Conservation (phyloP, 2,329 filamentous ascomycete species). For the Chaetomium sp. region DNA sequence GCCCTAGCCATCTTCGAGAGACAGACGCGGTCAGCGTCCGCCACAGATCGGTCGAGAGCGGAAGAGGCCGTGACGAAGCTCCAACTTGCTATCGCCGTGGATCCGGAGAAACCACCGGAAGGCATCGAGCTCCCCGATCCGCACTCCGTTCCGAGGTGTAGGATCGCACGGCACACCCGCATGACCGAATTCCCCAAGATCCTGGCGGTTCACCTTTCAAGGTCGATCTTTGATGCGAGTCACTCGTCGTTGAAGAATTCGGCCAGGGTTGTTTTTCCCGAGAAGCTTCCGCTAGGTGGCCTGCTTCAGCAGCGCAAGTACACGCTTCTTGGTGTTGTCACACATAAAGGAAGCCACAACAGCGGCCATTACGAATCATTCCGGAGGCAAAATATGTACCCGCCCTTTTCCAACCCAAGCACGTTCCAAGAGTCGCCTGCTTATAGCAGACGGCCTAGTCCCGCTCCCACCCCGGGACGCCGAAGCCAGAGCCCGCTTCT, state of each 20-base stretch:
- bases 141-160: constrained; percentile 68
- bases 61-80: constrained; percentile 42
- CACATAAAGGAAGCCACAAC: constrained; percentile 91
- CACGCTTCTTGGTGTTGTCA: constrained; percentile 78
- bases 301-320: constrained; percentile 74
- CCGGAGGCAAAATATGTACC: constrained; percentile 70
- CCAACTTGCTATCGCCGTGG: constrained; percentile 61
- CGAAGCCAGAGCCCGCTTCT: constrained; percentile 30
- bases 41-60: constrained; percentile 51
- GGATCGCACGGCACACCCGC: constrained; percentile 80
- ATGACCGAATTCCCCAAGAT: constrained; percentile 85
- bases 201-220: constrained; percentile 83
- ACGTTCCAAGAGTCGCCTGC: constrained; percentile 69
- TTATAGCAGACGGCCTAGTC: constrained; percentile 59
- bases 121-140: constrained; percentile 69
- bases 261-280: constrained; percentile 88
- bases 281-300: constrained; percentile 74
- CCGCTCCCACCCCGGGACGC: constrained; percentile 43
- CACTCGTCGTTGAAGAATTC: constrained; percentile 83
- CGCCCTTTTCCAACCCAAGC: constrained; percentile 76
- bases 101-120: constrained; percentile 71
- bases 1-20: constrained; percentile 59
- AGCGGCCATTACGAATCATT: constrained; percentile 98
- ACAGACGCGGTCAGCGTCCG: constrained; percentile 50
- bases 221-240: constrained; percentile 80